These are phyloP conservation scores for Eimeria tenella DNA, from an alignment of 169 alveolate genomes.

Conservation along the genomic window DNA sequence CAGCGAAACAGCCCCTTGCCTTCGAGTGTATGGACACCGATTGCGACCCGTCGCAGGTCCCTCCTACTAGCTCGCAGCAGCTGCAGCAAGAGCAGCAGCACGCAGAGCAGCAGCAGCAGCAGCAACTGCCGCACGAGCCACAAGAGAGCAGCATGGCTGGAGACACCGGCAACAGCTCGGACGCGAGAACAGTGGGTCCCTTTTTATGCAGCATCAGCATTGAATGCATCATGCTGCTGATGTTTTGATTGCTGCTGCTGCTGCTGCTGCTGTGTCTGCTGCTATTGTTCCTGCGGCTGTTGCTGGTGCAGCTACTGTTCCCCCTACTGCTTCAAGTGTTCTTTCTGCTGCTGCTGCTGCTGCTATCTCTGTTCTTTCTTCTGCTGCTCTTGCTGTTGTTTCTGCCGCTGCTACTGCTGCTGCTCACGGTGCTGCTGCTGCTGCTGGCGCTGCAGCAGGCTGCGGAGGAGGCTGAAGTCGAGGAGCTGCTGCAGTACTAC, in stretches of 20 bases:
- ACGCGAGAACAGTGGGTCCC: neutral
- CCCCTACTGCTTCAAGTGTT: too few relatives aligned
- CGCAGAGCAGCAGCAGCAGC: constrained; percentile 11
- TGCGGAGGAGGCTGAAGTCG: constrained; percentile 67
- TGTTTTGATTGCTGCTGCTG: neutral
- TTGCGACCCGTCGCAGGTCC: constrained; percentile 9
- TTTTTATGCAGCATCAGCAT: neutral
- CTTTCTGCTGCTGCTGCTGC: neutral
- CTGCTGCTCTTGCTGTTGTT: neutral
- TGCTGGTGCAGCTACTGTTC: neutral
- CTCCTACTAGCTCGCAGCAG: neutral
- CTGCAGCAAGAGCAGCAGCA: constrained; percentile 15
- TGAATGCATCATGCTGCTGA: neutral
- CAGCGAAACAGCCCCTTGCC: constrained; percentile 5
- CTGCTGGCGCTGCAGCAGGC: constrained; percentile 40
- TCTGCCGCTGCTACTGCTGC: neutral
- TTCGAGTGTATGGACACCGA: constrained; percentile 52
- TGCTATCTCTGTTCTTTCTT: too few relatives aligned
- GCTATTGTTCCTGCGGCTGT: neutral
- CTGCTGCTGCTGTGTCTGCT: neutral
- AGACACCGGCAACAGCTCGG: neutral
- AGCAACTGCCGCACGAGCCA: neutral
- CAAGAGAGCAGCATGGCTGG: neutral
- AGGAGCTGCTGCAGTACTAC: constrained; percentile 68
- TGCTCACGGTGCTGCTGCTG: constrained; percentile 6